A percentile compares a stretch with the other conserved stretches of the same genome.
Evolutionary conservation across 768 basidiomycete species (phyloP).

Genomic region (Boletus rufocinnamomeus): DNA sequence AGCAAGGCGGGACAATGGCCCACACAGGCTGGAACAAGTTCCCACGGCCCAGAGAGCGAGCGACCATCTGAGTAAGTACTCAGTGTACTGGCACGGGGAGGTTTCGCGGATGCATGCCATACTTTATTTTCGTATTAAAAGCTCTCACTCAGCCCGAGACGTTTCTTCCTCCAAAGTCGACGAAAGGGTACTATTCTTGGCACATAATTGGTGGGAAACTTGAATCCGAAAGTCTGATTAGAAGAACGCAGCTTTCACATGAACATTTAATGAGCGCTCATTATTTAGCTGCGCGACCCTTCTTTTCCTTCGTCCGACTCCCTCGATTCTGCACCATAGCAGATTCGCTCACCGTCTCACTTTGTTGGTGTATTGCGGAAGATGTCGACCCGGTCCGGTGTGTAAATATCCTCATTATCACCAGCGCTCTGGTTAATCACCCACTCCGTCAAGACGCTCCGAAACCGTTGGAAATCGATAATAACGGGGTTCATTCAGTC

Average conservation of each 20-base stretch:
- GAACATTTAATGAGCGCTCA: neutral
- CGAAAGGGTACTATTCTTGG: neutral
- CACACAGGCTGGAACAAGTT: too few species aligned
- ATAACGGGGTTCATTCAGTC: conserved; percentile 10
- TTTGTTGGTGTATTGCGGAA: neutral
- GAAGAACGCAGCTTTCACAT: neutral
- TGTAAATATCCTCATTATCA: neutral
- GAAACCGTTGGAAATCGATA: conserved; percentile 11
- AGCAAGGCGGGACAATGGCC: too few species aligned
- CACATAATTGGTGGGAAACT: neutral
- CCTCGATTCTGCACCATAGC: too few species aligned
- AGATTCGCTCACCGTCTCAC: too few species aligned
- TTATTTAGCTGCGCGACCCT: too few species aligned
- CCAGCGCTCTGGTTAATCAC: neutral
- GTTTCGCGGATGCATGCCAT: too few species aligned
- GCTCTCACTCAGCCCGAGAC: neutral
- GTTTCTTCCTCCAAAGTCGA: neutral
- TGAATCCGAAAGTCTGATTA: neutral
- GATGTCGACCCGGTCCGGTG: conserved; percentile 9
- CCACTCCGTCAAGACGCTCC: neutral
- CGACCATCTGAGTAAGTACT: too few species aligned
- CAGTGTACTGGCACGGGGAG: too few species aligned
- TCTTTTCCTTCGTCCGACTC: too few species aligned
- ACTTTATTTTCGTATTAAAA: too few species aligned
- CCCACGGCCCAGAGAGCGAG: too few species aligned